Evolutionary conservation across 768 basidiomycete species (phyloP), one percentile per base, ranked within the genome.

Genomic region (Trametes cubensis): DNA sequence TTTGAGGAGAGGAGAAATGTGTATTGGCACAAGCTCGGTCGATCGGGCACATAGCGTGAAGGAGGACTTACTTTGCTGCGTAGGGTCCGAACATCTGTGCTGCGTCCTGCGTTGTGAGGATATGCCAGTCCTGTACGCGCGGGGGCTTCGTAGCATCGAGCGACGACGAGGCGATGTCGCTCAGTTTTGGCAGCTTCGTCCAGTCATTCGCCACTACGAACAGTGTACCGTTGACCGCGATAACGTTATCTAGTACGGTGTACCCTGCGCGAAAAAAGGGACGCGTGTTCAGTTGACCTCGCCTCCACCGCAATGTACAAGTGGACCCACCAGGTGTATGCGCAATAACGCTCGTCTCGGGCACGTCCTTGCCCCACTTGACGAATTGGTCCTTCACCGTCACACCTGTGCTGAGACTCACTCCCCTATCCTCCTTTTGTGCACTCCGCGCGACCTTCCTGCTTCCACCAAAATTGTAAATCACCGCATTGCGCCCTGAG

Each of bases 181-280:
- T 72, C 34, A 87, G 70, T 1, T 80, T 60, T 0, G 93, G 94
- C 52, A 93, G 81, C n/a, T 77, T 75, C 2, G 79, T 72, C 6
- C 80, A 79, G 61, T 86, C 78, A 70, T 94, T 87, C 4, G 87
- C 83, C 39, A 95, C 86, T 61, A 95, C 73, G 72, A 85, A 92
- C 62, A 92, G 81, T 2, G 85, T 85, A 11, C 86, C 86, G 65
- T 89, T 86, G 67, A 82, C 78, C n/a, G 90, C 74, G 68, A 89
- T 84, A n/a, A 92, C 80, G 62, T 92, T 89, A 68, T 95, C 91
- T 58, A 95, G 77, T 46, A 94, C 83, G 0, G 90, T 93, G 75
- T 87, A 92, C 4, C 94, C 94, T 95, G 66, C 39, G 21, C n/a
- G 8, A 17, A 40, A 26, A 11, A 44, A 28, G 42, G 34, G 39